phyloP scores from a whole-genome alignment of 23 red algal species.

The Porphyridium purpureum region DNA sequence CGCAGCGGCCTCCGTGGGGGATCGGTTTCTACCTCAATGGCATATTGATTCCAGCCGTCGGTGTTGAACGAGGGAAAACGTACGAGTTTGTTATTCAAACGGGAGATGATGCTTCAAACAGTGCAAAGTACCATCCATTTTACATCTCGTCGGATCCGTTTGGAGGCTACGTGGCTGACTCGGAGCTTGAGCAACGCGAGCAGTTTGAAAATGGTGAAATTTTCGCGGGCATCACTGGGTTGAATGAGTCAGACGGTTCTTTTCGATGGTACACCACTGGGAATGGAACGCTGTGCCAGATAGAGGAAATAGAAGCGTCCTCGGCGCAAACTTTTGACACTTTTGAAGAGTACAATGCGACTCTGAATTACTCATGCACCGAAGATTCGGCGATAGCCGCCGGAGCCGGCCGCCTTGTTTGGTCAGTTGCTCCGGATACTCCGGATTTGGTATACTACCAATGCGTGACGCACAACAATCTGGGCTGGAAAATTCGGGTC shows the following conservation, averaged over 20 bases:
- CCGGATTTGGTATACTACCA: constrained; percentile 39
- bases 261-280: constrained; percentile 5
- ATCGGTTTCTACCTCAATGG: constrained; percentile 38
- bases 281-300: constrained; percentile 8
- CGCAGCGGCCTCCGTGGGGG: constrained; percentile 8
- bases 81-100: constrained; percentile 21
- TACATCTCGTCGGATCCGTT: constrained; percentile 16
- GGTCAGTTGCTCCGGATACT: constrained; percentile 18
- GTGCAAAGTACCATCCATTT: constrained; percentile 18
- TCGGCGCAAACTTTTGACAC: constrained; percentile 5
- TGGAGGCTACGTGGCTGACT: constrained; percentile 7
- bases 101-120: neutral
- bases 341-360: constrained; percentile 5
- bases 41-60: constrained; percentile 29
- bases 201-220: too few species aligned
- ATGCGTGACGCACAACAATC: constrained; percentile 9
- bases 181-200: too few species aligned
- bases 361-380: constrained; percentile 11
- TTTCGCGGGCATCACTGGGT: too few species aligned
- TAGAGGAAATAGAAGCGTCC: neutral
- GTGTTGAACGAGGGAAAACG: constrained; percentile 36
- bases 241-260: too few species aligned
- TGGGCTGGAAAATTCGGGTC: constrained; percentile 28
- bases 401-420: constrained; percentile 9
- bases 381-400: too few species aligned